Conservation (phyloP, 2,329 filamentous ascomycete genomes). For the Ambrosiella xylebori region DNA sequence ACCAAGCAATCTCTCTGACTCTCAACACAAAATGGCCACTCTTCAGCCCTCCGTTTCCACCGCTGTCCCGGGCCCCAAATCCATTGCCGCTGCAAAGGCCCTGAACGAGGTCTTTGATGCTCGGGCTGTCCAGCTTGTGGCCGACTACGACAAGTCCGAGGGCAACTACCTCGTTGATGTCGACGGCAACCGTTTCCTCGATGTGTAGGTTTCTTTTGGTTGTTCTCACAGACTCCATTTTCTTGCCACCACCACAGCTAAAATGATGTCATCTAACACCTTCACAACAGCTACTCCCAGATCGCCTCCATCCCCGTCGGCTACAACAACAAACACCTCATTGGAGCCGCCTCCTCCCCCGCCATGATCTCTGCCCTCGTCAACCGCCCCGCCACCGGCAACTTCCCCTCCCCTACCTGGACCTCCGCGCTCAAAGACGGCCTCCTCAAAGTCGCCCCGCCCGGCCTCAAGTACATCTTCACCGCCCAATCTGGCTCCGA, state of each 20-base stretch:
- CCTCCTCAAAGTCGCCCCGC: constrained; percentile 66
- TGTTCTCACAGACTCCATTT: not conserved
- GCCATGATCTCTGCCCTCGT: constrained; percentile 69
- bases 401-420: constrained; percentile 81
- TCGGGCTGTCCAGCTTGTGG: constrained; percentile 34
- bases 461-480: constrained; percentile 75
- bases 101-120: constrained; percentile 34
- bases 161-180: constrained; percentile 36
- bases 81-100: constrained; percentile 24
- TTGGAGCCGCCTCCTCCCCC: constrained; percentile 50
- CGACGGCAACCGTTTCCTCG: constrained; percentile 32
- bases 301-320: constrained; percentile 85
- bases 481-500: constrained; percentile 80
- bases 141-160: constrained; percentile 33
- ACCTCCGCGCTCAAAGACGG: constrained; percentile 61
- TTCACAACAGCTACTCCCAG: constrained; percentile 52
- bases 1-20: constrained; percentile 2
- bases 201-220: constrained; percentile 24
- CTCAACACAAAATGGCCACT: constrained; percentile 9
- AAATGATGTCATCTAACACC: not conserved
- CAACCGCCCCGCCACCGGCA: constrained; percentile 77
- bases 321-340: constrained; percentile 73
- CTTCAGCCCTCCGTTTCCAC: constrained; percentile 21
- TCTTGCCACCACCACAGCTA: not conserved
- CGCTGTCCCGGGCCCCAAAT: constrained; percentile 25